Percentiles rank a stretch among this genome's conserved stretches.
phyloP scores from a whole-genome alignment of 2,329 filamentous ascomycete genomes.

The Microsporum ferrugineum region DNA sequence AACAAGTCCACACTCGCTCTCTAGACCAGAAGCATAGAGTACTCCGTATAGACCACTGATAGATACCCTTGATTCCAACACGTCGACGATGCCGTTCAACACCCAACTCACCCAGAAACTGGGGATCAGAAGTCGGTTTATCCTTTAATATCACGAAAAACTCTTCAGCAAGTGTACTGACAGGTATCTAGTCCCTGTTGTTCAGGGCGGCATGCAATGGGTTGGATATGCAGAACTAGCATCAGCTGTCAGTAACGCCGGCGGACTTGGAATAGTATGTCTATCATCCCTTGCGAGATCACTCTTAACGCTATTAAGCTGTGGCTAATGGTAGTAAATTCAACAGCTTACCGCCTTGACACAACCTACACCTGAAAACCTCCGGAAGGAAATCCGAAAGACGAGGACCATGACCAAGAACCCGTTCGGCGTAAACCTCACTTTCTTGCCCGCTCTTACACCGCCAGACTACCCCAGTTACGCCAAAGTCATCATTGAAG shows the following conservation, averaged over 20 bases:
- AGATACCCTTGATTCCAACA: neutral
- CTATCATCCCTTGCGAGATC: neutral
- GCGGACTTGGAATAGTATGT: constrained; percentile 41
- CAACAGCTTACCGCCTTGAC: constrained; percentile 53
- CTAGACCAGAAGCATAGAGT: neutral
- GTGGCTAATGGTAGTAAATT: neutral
- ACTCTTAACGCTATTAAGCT: neutral
- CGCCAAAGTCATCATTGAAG: constrained; percentile 83
- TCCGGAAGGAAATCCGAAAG: constrained; percentile 83
- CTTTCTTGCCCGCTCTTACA: constrained; percentile 76
- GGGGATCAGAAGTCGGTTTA: constrained; percentile 37
- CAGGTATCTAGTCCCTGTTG: constrained; percentile 32
- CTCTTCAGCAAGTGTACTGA: neutral
- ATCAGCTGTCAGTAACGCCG: constrained; percentile 43
- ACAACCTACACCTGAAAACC: constrained; percentile 79
- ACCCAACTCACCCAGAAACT: constrained; percentile 52
- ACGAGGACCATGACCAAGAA: constrained; percentile 58
- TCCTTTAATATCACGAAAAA: neutral
- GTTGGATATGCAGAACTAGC: constrained; percentile 44
- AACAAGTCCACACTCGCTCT: neutral
- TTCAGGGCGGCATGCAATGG: constrained; percentile 47
- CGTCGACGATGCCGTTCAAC: constrained; percentile 48
- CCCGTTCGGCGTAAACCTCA: constrained; percentile 85
- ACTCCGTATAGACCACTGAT: neutral
- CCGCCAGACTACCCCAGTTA: constrained; percentile 89